A percentile compares a stretch with the other conserved stretches of the same genome.
phyloP scores from a whole-genome alignment of 2,329 filamentous ascomycete species.

The Exophiala mesophila region DNA sequence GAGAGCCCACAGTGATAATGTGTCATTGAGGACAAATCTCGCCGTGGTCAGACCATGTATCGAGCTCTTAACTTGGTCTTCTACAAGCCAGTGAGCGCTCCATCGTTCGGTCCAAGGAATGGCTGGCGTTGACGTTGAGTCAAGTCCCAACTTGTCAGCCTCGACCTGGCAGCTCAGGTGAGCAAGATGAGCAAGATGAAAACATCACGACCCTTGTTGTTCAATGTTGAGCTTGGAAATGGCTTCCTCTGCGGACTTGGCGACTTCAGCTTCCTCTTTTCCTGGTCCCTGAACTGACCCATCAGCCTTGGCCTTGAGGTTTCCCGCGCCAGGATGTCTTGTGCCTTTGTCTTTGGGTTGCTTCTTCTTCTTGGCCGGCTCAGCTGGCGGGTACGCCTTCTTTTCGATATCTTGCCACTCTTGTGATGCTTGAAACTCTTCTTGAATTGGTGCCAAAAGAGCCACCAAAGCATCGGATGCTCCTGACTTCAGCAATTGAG shows the following conservation, averaged over 20 bases:
- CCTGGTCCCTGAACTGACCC: conserved; percentile 21
- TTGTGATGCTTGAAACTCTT: conserved; percentile 61
- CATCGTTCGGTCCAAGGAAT: too few species aligned
- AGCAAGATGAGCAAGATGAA: too few species aligned
- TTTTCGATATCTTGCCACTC: conserved; percentile 77
- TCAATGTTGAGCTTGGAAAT: conserved; percentile 25
- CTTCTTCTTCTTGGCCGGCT: conserved; percentile 58
- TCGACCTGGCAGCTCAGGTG: too few species aligned
- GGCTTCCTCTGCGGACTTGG: conserved; percentile 22
- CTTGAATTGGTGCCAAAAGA: conserved; percentile 71
- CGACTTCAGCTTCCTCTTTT: conserved; percentile 23
- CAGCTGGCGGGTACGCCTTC: conserved; percentile 74
- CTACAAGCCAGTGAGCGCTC: too few species aligned
- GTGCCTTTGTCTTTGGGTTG: conserved; percentile 73
- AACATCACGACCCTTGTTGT: too few species aligned
- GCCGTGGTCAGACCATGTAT: too few species aligned
- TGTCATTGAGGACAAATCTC: too few species aligned
- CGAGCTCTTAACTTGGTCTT: too few species aligned
- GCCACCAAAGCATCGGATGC: conserved; percentile 62
- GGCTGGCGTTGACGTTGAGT: too few species aligned
- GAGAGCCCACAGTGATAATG: too few species aligned
- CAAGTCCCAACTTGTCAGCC: too few species aligned
- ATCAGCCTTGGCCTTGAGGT: conserved; percentile 19
- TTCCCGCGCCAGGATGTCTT: conserved; percentile 51
- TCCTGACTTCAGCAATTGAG: conserved; percentile 82